A percentile compares a stretch with the other conserved stretches of the same genome.
Conservation (phyloP, 495 filamentous ascomycete species). For the Aspergillus carlsbadensis region DNA sequence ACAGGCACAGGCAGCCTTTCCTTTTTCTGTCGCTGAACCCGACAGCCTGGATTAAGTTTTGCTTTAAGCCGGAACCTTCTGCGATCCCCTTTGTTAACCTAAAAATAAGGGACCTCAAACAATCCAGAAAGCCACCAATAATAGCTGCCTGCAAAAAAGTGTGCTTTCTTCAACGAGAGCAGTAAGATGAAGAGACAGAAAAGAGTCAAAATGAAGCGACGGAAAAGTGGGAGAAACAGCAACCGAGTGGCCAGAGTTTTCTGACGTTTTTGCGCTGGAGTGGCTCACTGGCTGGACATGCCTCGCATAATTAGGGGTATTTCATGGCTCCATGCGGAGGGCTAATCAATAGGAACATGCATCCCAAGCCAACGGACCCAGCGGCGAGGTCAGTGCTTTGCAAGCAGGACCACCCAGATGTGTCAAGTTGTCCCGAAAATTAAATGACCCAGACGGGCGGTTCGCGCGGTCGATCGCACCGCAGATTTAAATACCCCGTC, state of each 20-base stretch:
- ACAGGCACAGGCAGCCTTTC: slow-evolving; percentile 8
- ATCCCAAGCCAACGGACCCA: not conserved
- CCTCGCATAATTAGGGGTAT: slow-evolving; percentile 6
- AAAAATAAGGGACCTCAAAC: slow-evolving; percentile 7
- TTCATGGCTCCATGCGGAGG: slow-evolving; percentile 2
- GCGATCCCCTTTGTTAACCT: slow-evolving; percentile 24
- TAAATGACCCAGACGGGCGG: slow-evolving; percentile 15
- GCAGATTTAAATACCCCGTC: not conserved
- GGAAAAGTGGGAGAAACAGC: not conserved
- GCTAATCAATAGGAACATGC: not conserved
- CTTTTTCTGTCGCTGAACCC: slow-evolving; percentile 29
- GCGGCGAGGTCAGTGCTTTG: slow-evolving; percentile 7
- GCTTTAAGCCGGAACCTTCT: slow-evolving; percentile 36
- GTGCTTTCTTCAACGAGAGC: too few relatives aligned
- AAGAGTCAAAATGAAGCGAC: slow-evolving; percentile 1
- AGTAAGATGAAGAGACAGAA: not conserved
- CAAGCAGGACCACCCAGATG: slow-evolving; percentile 1
- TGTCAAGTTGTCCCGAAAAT: slow-evolving; percentile 7
- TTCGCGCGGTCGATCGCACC: slow-evolving; percentile 19
- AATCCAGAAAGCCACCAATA: not conserved
- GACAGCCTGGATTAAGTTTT: slow-evolving; percentile 48
- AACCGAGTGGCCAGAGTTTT: too few relatives aligned
- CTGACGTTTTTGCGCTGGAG: not conserved
- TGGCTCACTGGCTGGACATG: too few relatives aligned
- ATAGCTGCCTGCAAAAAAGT: not conserved